Evolutionary conservation across 345 rosid species (phyloP).

Genomic region (Rhizophora apiculata): DNA sequence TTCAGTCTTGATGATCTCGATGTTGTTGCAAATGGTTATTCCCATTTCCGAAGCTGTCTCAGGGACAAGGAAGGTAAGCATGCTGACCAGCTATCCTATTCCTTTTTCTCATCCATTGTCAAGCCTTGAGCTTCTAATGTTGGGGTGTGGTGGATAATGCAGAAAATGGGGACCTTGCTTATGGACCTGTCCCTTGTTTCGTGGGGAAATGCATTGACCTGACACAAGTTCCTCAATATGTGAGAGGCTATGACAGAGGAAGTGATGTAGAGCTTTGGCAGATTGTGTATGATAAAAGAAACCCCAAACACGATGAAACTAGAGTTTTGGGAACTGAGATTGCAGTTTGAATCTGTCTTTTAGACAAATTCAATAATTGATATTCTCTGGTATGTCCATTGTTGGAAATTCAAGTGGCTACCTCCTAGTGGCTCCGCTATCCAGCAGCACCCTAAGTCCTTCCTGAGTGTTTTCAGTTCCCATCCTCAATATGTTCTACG

Average conservation of each 20-base stretch:
- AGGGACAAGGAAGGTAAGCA: conserved; percentile 44
- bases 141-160: conserved; percentile 20
- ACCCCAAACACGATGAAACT: background rate
- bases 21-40: conserved; percentile 78
- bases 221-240: conserved; percentile 52
- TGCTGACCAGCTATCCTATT: background rate
- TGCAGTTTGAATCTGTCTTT: background rate
- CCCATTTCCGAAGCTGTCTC: conserved; percentile 57
- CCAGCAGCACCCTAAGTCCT: too few relatives aligned
- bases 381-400: too few relatives aligned
- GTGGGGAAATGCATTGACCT: conserved; percentile 54
- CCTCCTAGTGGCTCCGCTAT: too few relatives aligned
- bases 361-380: background rate
- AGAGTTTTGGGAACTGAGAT: background rate
- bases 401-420: too few relatives aligned
- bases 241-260: conserved; percentile 61
- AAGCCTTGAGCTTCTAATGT: conserved; percentile 4
- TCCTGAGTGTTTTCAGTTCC: too few relatives aligned
- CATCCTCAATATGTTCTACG: too few relatives aligned
- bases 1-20: conserved; percentile 71
- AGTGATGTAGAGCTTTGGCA: conserved; percentile 80
- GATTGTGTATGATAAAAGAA: conserved; percentile 35
- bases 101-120: background rate
- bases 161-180: conserved; percentile 22
- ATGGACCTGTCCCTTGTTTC: conserved; percentile 32